Conservation (phyloP, 495 filamentous ascomycete genomes). For the Oidiodendron maius region DNA sequence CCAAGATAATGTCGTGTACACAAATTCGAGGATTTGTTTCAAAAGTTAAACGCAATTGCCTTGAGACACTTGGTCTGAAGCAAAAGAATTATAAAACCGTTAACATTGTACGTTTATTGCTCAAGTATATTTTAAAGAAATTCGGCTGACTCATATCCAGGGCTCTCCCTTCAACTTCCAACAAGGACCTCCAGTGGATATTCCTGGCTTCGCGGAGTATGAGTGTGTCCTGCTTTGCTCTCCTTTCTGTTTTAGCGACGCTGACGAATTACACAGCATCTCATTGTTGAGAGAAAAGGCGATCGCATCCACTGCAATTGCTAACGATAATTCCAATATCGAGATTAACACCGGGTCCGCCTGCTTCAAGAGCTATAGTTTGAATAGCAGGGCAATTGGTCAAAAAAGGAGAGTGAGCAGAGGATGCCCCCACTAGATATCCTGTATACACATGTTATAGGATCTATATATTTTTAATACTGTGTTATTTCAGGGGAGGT, state of each 20-base stretch:
- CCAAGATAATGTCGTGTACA: background rate
- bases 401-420: conserved; percentile 12
- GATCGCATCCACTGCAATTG: conserved; percentile 17
- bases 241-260: background rate
- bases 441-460: no score
- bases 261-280: conserved; percentile 7
- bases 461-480: no score
- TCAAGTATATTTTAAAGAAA: background rate
- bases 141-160: background rate
- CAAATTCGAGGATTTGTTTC: conserved; percentile 1
- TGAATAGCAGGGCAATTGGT: conserved; percentile 5
- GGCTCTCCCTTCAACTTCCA: conserved; percentile 19
- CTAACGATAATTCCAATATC: conserved; percentile 9
- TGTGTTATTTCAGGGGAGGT: no score
- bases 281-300: conserved; percentile 21
- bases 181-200: conserved; percentile 15
- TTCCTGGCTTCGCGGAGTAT: conserved; percentile 17
- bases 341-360: background rate
- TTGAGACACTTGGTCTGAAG: conserved; percentile 6
- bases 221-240: conserved; percentile 13
- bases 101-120: conserved; percentile 11
- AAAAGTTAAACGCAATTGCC: conserved; percentile 11
- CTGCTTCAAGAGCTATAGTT: conserved; percentile 6
- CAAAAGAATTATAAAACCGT: background rate
- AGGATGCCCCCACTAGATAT: background rate